These are phyloP conservation scores for Pseudognaphalium luteoalbum DNA, from an alignment of 129 eudicot genomes.

Conservation along the genomic window DNA sequence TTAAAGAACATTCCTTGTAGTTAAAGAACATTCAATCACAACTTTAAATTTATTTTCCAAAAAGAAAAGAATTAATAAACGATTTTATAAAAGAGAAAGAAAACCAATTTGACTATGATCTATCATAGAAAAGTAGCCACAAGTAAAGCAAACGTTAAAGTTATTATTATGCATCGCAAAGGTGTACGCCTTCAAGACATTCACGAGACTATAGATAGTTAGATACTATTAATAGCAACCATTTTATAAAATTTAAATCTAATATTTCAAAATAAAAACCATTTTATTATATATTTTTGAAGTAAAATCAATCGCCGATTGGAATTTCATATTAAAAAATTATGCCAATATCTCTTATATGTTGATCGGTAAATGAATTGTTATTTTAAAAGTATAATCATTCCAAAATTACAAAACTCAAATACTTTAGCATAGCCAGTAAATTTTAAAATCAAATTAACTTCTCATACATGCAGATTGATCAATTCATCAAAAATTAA, in stretches of 20 bases:
- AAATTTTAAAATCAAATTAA: too few relatives aligned
- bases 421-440: too few relatives aligned
- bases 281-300: background rate
- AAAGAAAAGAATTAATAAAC: background rate
- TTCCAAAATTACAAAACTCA: background rate
- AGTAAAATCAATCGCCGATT: conserved; percentile 16
- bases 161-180: background rate
- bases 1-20: background rate
- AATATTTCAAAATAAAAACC: background rate
- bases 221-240: conserved; percentile 23
- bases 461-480: too few relatives aligned
- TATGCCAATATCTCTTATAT: background rate
- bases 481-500: too few relatives aligned
- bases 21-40: conserved; percentile 5
- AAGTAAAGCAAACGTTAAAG: conserved; percentile 35
- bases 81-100: background rate
- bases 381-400: background rate
- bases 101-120: conserved; percentile 32
- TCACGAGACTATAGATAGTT: conserved; percentile 31
- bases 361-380: too few relatives aligned
- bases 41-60: conserved; percentile 17
- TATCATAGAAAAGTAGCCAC: conserved; percentile 23
- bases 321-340: background rate
- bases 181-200: conserved; percentile 18
- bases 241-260: background rate